Percentiles rank a stretch among this genome's conserved stretches.
These are phyloP conservation scores for Trypanosoma rangeli DNA, from an alignment of 208 protist genomes.

Conservation along the genomic window DNA sequence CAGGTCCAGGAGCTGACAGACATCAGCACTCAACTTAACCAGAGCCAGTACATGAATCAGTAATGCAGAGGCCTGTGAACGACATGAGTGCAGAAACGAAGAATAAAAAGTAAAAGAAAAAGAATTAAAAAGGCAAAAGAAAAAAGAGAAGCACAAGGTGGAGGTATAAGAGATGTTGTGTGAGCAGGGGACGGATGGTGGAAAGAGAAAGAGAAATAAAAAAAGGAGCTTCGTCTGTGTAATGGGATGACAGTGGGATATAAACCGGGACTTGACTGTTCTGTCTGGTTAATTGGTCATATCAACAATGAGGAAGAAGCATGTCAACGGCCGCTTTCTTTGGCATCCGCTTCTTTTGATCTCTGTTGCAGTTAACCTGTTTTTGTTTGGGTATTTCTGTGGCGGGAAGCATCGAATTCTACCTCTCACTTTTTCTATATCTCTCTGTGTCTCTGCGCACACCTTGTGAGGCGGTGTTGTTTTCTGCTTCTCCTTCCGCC, in stretches of 20 bases:
- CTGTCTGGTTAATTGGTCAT: neutral
- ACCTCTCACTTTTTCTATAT: neutral
- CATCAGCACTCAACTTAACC: slow-evolving; percentile 84
- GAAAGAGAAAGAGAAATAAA: slow-evolving; percentile 1
- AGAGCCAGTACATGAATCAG: slow-evolving; percentile 92
- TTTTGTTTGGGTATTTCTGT: neutral
- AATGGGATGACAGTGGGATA: neutral
- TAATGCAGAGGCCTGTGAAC: slow-evolving; percentile 24
- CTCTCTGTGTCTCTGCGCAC: neutral
- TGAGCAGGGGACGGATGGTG: neutral
- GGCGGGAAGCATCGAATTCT: no score
- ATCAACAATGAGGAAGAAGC: neutral
- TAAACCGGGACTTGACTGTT: neutral
- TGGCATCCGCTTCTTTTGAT: neutral
- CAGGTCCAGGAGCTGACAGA: slow-evolving; percentile 96
- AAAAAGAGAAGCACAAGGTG: slow-evolving; percentile 2
- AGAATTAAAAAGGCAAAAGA: slow-evolving; percentile 10
- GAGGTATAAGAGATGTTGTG: neutral
- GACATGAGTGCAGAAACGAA: slow-evolving; percentile 6
- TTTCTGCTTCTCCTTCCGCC: neutral
- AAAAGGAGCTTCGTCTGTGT: neutral
- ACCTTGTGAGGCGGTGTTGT: neutral
- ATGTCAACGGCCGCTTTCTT: neutral
- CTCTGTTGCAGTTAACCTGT: neutral
- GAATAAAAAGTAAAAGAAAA: neutral